Conservation (phyloP, 2,329 filamentous ascomycete genomes). For the Diaporthe citrichinensis region DNA sequence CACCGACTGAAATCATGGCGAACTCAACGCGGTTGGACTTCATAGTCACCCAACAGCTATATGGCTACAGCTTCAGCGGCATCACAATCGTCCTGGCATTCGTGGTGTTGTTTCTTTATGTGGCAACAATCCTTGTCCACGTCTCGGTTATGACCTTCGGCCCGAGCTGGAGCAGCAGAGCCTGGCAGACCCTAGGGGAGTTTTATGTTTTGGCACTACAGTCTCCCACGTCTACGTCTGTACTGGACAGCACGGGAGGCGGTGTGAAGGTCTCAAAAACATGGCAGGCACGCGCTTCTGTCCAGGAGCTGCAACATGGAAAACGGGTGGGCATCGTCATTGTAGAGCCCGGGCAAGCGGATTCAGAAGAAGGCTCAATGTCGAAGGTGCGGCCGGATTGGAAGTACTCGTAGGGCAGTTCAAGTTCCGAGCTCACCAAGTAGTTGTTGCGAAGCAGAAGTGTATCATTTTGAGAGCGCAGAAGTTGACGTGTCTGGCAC, state of each 20-base stretch:
- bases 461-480: too few species aligned
- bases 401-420: neutral
- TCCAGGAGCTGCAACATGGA: neutral
- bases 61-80: neutral
- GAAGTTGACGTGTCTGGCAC: too few species aligned
- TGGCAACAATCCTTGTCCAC: neutral
- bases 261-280: neutral
- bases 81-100: neutral
- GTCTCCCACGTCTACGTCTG: neutral
- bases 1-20: neutral
- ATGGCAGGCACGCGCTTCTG: neutral
- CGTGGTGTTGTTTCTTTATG: neutral
- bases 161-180: neutral
- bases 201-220: neutral
- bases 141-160: neutral
- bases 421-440: neutral
- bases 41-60: neutral
- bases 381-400: neutral
- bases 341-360: neutral
- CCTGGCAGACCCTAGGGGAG: neutral
- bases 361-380: neutral
- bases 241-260: neutral
- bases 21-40: neutral
- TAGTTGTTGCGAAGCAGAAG: too few species aligned
- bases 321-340: neutral